Conservation (phyloP, 176 grass and related monocot species). For the Lolium perenne region DNA sequence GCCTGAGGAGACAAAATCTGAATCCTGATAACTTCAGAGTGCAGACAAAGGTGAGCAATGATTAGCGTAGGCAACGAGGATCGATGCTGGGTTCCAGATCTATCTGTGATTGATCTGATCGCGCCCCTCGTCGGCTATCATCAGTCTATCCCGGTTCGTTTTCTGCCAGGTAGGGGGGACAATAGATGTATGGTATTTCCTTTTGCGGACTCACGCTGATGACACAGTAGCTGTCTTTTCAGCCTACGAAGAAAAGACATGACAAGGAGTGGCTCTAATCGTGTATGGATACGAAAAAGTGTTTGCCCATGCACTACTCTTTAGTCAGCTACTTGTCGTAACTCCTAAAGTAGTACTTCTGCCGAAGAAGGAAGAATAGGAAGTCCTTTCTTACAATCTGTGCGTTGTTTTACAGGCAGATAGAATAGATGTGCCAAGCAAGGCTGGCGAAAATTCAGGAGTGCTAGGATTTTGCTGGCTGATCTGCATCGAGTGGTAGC, state of each 20-base stretch:
- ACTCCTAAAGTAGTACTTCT: not conserved
- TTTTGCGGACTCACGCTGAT: conserved; percentile 27
- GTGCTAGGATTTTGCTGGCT: conserved; percentile 37
- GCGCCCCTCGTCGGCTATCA: conserved; percentile 25
- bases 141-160: not conserved
- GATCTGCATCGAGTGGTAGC: conserved; percentile 20
- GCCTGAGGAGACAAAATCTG: not conserved
- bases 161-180: not conserved
- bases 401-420: no score
- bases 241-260: not conserved
- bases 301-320: not conserved
- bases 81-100: not conserved
- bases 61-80: conserved; percentile 13
- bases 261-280: not conserved
- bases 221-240: conserved; percentile 19
- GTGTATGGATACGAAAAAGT: conserved; percentile 4
- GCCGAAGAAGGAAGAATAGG: not conserved
- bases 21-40: conserved; percentile 3
- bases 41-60: conserved; percentile 18
- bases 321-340: not conserved
- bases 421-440: not conserved
- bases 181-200: conserved; percentile 13
- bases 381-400: no score
- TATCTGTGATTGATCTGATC: conserved; percentile 32
- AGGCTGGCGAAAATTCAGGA: not conserved